These are phyloP conservation scores for Thelonectria rubi DNA, from an alignment of 2,329 filamentous ascomycete species.

Conservation along the genomic window DNA sequence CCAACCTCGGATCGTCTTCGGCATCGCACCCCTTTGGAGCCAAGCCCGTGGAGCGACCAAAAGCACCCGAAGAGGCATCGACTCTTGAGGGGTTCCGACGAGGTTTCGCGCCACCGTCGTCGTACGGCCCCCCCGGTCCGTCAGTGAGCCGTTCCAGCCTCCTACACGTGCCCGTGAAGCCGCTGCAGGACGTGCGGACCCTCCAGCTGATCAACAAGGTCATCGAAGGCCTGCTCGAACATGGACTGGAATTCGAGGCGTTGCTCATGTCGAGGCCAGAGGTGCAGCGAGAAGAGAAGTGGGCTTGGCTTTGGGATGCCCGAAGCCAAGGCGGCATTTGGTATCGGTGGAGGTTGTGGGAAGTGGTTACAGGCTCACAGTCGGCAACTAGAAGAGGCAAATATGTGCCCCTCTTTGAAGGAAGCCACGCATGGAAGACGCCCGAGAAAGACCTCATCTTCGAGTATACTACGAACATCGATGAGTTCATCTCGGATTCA, in stretches of 20 bases:
- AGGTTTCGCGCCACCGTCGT: conserved; percentile 80
- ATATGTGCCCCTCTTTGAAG: conserved; percentile 77
- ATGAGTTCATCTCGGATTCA: conserved; percentile 82
- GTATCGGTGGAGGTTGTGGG: conserved; percentile 93
- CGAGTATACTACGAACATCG: conserved; percentile 79
- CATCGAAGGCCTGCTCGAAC: conserved; percentile 79
- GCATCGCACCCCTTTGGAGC: conserved; percentile 80
- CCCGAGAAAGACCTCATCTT: conserved; percentile 79
- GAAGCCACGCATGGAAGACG: conserved; percentile 78
- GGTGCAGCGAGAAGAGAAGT: conserved; percentile 87
- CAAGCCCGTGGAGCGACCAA: conserved; percentile 64
- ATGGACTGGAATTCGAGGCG: conserved; percentile 90
- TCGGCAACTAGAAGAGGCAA: conserved; percentile 57
- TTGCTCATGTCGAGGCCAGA: conserved; percentile 87
- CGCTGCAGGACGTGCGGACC: conserved; percentile 80
- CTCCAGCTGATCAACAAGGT: conserved; percentile 88
- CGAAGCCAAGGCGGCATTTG: conserved; percentile 82
- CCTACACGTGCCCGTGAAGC: conserved; percentile 75
- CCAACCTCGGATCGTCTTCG: conserved; percentile 49
- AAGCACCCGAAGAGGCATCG: conserved; percentile 48
- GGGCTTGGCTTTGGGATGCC: conserved; percentile 94
- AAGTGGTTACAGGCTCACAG: conserved; percentile 75
- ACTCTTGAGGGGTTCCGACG: conserved; percentile 59
- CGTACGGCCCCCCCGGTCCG: conserved; percentile 61
- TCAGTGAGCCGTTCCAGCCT: conserved; percentile 58